Base-by-base conservation (phyloP, 2,329 filamentous ascomycete genomes). In the Cladosporium sp. region DNA sequence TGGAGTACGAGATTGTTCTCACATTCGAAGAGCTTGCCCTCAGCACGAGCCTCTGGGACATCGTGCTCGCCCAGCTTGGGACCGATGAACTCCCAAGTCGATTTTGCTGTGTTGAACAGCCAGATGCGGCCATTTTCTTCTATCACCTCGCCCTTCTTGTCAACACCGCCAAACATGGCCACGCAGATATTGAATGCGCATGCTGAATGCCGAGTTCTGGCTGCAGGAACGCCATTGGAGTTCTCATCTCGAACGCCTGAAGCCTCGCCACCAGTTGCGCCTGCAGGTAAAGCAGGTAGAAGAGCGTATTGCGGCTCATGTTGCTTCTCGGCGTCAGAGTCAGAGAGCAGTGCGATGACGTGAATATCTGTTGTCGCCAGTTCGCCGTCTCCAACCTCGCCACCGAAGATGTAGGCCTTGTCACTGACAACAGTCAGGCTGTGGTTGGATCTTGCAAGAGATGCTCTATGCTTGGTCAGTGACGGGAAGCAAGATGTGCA, bases 371-470 rank as follows among this genome's bases (percentile, higher is more conserved):
- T 81, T 63, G 76, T 77, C 4, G 79, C 78, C 16, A 80, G 66
- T 28, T 74, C 70, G n/a, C 74, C 74, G 7, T 73, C 70, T 1
- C 73, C 67, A 26, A 75, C 78, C 39, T 76, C 73, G 56, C 80
- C 80, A 43, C 80, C 80, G 64, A 81, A 82, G 26, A 82, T 76
- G 68, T 79, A 81, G 5, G 79, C 79, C 67, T 79, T 80, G 69
- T 80, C 76, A 46, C 73, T 69, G 34, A 81, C 70, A 1, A 80
- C 72, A 1, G 76, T 79, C 25, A 81, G 62, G 5, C 76, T 78
- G 65, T 81, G 79, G 58, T 78, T 76, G 65, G 75, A 71, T 26
- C 75, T 70, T 13, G 70, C 67, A 13, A 76, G 65, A 3, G 74
- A 74, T 13, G 71, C 68, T 58, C 73, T 75, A 30, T 2, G 2